Evolutionary conservation across 768 basidiomycete genomes (phyloP), one percentile per base, ranked within the genome.

Genomic region (Suillus subalutaceus): DNA sequence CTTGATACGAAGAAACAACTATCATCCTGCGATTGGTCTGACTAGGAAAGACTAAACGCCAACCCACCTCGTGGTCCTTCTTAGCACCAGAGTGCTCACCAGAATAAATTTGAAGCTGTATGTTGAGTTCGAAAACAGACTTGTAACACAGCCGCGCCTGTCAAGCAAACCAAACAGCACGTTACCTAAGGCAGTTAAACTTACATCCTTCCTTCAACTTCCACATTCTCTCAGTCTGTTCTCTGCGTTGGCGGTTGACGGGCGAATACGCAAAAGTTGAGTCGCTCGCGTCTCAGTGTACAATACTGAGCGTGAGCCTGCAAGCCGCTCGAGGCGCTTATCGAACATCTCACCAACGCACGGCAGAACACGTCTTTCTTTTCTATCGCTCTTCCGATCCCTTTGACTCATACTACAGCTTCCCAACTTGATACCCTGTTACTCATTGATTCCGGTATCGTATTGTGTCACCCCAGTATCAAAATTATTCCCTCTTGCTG

Each of bases 61-160:
- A 23, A 23, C n/a, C 23, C 6, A 10, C 15, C 48, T 7, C n/a
- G 48, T 15, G 48, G 6, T 46, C 9, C 46, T 46, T 7, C 37
- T 37, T 37, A 37, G 37, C 35, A 37, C 2, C 35, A 37, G 20
- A 1, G 43, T 43, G 43, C 43, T 43, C 2, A 43, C 43, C 43
- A 44, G 10, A 48, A 48, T 2, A 48, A 23, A 48, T 23, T 55
- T 55, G 18, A 55, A 20, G 55, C 18, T 56, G 32, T 35, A 13
- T 35, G 55, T 59, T 40, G 80, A 64, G 75, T 81, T 78, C 37
- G 80, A 79, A 71, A 75, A 74, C 77, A 79, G 60, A 89, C 89
- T 72, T 46, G 18, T 44, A 16, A 37, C 57, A 59, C 40, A 60
- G 26, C 58, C 58, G 65, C 48, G 56, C 4, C 59, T 69, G 67